phyloP scores from a whole-genome alignment of 805 yeast species.

The Suhomyces faveliae region DNA sequence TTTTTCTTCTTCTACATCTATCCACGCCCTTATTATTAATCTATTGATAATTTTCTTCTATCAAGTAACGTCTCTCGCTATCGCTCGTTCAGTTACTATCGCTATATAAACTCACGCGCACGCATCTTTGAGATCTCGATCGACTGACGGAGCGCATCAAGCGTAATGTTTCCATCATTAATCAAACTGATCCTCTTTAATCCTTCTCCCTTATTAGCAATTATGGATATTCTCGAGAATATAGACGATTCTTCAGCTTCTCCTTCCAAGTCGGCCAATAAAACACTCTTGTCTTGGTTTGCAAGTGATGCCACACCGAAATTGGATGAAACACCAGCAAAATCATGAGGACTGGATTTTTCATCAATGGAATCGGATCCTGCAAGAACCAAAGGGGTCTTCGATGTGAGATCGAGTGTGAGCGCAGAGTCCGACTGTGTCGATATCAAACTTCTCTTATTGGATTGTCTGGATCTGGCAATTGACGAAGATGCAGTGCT shows the following conservation, averaged over 20 bases:
- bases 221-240: constrained; percentile 50
- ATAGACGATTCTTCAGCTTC: constrained; percentile 74
- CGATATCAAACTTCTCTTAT: constrained; percentile 46
- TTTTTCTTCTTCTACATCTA: no score
- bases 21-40: no score
- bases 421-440: constrained; percentile 40
- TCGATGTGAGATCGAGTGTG: constrained; percentile 51
- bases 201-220: constrained; percentile 23
- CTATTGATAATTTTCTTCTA: no score
- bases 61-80: no score
- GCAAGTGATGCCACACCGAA: constrained; percentile 57
- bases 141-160: constrained; percentile 47
- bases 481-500: constrained; percentile 52
- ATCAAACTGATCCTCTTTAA: constrained; percentile 17
- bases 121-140: constrained; percentile 49
- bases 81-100: no score
- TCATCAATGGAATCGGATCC: constrained; percentile 5
- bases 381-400: constrained; percentile 35
- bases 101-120: constrained; percentile 30
- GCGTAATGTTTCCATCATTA: constrained; percentile 43
- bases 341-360: constrained; percentile 12
- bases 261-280: constrained; percentile 78
- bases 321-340: constrained; percentile 47
- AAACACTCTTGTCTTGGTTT: constrained; percentile 28
- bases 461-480: constrained; percentile 40